phyloP scores from a whole-genome alignment of 1,284 basidiomycete species.

The Trametes pubescens region DNA sequence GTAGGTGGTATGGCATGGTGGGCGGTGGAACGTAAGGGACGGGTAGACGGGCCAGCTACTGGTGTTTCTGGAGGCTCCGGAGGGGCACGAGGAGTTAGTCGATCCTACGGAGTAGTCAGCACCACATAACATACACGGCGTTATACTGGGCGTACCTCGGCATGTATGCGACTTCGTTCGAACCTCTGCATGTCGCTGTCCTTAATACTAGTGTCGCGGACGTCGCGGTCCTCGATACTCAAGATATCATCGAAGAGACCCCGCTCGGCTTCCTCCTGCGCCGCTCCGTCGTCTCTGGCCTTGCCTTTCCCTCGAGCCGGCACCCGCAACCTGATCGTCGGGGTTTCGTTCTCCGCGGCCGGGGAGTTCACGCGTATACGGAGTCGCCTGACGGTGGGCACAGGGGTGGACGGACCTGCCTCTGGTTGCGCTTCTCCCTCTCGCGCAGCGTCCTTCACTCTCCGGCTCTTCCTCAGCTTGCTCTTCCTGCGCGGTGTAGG shows the following conservation, averaged over 20 bases:
- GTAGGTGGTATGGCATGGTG: conserved; percentile 38
- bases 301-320: conserved; percentile 66
- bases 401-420: conserved; percentile 40
- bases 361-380: conserved; percentile 49
- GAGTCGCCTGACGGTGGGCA: conserved; percentile 49
- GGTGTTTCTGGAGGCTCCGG: conserved; percentile 53
- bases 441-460: conserved; percentile 35
- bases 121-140: background rate
- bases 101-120: conserved; percentile 51
- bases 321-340: conserved; percentile 62
- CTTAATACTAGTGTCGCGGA: conserved; percentile 71
- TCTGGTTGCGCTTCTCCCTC: conserved; percentile 31
- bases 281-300: conserved; percentile 63
- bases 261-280: conserved; percentile 49
- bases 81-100: conserved; percentile 55
- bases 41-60: conserved; percentile 63
- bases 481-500: conserved; percentile 36
- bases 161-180: conserved; percentile 72
- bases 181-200: conserved; percentile 80
- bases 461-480: conserved; percentile 38
- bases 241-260: conserved; percentile 90
- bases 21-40: conserved; percentile 68
- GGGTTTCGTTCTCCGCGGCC: conserved; percentile 34
- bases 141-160: conserved; percentile 65
- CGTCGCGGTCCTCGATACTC: conserved; percentile 76